These are phyloP conservation scores for Linum trigynum DNA, from an alignment of 345 rosid species.

Conservation along the genomic window DNA sequence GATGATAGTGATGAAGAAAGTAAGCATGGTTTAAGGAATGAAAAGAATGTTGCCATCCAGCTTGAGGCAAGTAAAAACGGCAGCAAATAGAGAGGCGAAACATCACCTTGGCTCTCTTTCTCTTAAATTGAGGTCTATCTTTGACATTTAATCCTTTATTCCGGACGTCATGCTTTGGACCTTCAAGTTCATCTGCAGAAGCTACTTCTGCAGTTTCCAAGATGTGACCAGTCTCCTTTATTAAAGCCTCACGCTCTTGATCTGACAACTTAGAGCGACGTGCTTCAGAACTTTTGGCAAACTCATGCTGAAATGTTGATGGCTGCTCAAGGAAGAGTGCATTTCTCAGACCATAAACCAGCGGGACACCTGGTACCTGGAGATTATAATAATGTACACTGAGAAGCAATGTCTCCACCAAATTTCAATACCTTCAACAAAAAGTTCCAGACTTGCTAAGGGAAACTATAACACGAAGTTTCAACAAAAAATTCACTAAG, in stretches of 20 bases:
- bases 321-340: constrained; percentile 71
- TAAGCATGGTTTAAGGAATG: not conserved
- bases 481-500: no score
- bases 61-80: not conserved
- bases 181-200: constrained; percentile 31
- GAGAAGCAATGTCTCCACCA: not conserved
- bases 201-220: constrained; percentile 23
- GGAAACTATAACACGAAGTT: no score
- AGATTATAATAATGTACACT: not conserved
- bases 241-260: constrained; percentile 36
- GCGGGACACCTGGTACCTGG: constrained; percentile 79
- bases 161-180: constrained; percentile 18
- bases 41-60: not conserved
- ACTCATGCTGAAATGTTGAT: constrained; percentile 57
- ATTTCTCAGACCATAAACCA: constrained; percentile 63
- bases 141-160: constrained; percentile 34
- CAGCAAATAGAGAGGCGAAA: not conserved
- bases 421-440: no score
- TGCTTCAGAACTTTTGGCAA: constrained; percentile 51
- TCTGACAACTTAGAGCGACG: constrained; percentile 44
- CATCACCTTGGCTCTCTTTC: constrained; percentile 67
- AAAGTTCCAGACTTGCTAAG: no score
- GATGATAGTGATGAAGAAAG: not conserved
- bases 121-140: constrained; percentile 70
- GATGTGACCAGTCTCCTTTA: constrained; percentile 27